Evolutionary conservation across 2,329 filamentous ascomycete genomes (phyloP).

Genomic region (Metarhizium robertsii): DNA sequence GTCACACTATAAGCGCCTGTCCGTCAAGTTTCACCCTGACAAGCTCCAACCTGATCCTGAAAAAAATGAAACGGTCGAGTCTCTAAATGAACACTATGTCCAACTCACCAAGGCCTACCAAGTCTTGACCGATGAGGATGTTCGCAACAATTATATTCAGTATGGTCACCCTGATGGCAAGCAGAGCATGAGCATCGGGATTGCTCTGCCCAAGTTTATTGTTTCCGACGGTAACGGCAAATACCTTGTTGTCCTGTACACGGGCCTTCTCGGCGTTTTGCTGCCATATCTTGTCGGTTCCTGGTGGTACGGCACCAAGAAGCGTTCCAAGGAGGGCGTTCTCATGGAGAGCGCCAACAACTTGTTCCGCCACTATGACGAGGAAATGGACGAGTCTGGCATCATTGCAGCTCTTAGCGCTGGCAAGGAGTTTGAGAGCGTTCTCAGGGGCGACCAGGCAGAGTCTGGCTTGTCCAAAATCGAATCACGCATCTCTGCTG

Average conservation of each 20-base stretch:
- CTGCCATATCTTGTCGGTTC: slow-evolving; percentile 89
- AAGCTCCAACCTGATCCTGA: slow-evolving; percentile 74
- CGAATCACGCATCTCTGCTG: slow-evolving; percentile 67
- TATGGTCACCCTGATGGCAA: slow-evolving; percentile 97
- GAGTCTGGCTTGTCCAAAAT: slow-evolving; percentile 75
- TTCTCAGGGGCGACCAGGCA: slow-evolving; percentile 67
- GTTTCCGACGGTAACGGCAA: slow-evolving; percentile 91
- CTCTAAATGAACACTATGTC: slow-evolving; percentile 80
- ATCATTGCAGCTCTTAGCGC: slow-evolving; percentile 74
- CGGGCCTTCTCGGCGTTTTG: slow-evolving; percentile 75
- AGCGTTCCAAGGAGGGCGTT: slow-evolving; percentile 86
- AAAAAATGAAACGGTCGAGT: slow-evolving; percentile 83
- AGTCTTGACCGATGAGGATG: slow-evolving; percentile 90
- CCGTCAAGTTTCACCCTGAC: slow-evolving; percentile 83
- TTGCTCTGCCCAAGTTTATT: slow-evolving; percentile 87
- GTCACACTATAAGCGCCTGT: slow-evolving; percentile 78
- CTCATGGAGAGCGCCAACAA: slow-evolving; percentile 89
- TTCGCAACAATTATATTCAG: slow-evolving; percentile 93
- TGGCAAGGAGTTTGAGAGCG: slow-evolving; percentile 74
- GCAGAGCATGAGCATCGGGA: slow-evolving; percentile 96
- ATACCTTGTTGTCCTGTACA: slow-evolving; percentile 88
- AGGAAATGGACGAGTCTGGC: slow-evolving; percentile 69
- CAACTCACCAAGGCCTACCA: slow-evolving; percentile 98
- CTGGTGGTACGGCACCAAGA: slow-evolving; percentile 98
- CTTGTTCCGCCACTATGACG: slow-evolving; percentile 87